These are phyloP conservation scores for Anacardium occidentale DNA, from an alignment of 345 rosid genomes.

Conservation along the genomic window DNA sequence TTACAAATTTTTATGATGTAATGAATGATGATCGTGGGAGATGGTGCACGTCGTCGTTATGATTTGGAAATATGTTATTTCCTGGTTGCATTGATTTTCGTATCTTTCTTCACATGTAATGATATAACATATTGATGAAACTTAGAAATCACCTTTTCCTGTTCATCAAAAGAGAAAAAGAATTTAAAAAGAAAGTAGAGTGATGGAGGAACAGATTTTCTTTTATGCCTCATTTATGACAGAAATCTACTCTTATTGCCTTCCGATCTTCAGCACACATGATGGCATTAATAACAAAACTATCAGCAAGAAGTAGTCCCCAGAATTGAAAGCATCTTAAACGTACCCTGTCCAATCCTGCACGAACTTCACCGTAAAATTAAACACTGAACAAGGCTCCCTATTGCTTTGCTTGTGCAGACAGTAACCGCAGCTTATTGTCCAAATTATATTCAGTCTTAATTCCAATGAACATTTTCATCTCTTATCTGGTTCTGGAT, in stretches of 20 bases:
- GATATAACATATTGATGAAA: no score
- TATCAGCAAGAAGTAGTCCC: background rate
- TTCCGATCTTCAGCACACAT: background rate
- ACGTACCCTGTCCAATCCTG: background rate
- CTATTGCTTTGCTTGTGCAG: slow-evolving; percentile 16
- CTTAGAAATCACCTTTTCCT: background rate
- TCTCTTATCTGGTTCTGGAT: background rate
- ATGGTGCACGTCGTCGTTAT: background rate
- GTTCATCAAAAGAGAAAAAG: background rate
- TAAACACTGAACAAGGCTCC: no score
- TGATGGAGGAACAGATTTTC: no score
- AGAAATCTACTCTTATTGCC: background rate
- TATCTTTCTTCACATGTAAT: no score
- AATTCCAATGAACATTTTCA: slow-evolving; percentile 15
- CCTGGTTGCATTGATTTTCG: background rate
- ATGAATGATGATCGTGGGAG: background rate
- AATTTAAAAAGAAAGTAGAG: no score
- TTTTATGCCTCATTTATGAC: background rate
- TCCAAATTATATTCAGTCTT: background rate
- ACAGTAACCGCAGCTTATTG: slow-evolving; percentile 28
- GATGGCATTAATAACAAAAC: slow-evolving; percentile 2
- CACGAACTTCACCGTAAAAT: no score
- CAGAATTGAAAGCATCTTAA: slow-evolving; percentile 12
- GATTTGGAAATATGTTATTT: no score
- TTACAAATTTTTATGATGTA: background rate